A percentile compares a stretch with the other conserved stretches of the same genome.
Conservation (phyloP, 768 basidiomycete species). For the Pholiota conissans region DNA sequence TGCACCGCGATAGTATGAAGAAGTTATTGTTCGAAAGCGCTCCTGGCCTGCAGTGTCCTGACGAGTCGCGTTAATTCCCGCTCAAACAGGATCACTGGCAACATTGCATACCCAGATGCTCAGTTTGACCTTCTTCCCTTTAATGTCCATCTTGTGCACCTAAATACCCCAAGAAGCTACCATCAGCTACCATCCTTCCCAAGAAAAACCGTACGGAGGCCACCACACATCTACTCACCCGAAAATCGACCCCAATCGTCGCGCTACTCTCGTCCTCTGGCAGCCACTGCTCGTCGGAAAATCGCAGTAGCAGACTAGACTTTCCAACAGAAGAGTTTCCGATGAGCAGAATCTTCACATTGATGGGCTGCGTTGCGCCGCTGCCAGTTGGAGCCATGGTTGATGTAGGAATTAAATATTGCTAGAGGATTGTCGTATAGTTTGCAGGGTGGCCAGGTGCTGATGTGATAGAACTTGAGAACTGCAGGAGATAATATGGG, state of each 20-base stretch:
- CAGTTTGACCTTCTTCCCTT: constrained; percentile 84
- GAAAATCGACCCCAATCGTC: constrained; percentile 84
- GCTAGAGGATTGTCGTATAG: too few relatives aligned
- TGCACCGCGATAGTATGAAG: constrained; percentile 90
- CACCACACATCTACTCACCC: constrained; percentile 47
- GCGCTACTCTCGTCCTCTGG: constrained; percentile 88
- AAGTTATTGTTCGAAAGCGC: constrained; percentile 93
- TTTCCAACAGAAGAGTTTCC: constrained; percentile 92
- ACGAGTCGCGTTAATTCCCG: too few relatives aligned
- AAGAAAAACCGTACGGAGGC: background rate
- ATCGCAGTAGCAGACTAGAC: constrained; percentile 88
- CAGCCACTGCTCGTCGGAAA: constrained; percentile 95
- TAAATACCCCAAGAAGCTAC: constrained; percentile 24
- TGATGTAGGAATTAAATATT: too few relatives aligned
- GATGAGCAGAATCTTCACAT: constrained; percentile 82
- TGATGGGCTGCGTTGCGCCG: constrained; percentile 46
- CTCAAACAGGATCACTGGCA: background rate
- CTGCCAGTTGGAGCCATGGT: constrained; percentile 33
- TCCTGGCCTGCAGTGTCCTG: constrained; percentile 99
- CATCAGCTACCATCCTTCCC: background rate
- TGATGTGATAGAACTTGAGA: too few relatives aligned
- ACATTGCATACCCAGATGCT: constrained; percentile 85
- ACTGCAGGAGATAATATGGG: too few relatives aligned
- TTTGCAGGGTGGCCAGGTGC: too few relatives aligned
- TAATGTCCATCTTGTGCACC: constrained; percentile 89